A percentile compares a stretch with the other conserved stretches of the same genome.
Evolutionary conservation across 1,139 yeast genomes (phyloP).

Genomic region (Geotrichum klebahnii): DNA sequence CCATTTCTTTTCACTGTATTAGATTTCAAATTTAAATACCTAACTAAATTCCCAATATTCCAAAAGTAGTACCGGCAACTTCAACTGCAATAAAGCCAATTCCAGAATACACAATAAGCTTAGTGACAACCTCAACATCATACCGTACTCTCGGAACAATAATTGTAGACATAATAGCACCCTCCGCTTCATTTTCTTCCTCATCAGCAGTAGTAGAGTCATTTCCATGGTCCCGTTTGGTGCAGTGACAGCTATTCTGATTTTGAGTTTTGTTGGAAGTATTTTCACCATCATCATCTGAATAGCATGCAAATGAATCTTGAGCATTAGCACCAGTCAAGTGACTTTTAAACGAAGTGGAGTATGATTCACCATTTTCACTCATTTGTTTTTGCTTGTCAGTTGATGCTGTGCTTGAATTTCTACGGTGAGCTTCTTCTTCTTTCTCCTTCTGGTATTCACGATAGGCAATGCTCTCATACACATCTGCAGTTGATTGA

Average conservation of each 20-base stretch:
- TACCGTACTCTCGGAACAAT: conserved; percentile 44
- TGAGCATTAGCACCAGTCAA: too few species aligned
- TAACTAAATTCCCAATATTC: conserved; percentile 19
- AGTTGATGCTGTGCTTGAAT: not conserved
- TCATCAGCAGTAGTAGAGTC: not conserved
- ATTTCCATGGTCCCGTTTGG: not conserved
- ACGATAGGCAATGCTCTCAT: conserved; percentile 41
- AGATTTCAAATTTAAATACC: not conserved
- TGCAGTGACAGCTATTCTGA: not conserved
- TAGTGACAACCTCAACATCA: conserved; percentile 70
- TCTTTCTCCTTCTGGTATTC: conserved; percentile 23
- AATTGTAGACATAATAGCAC: conserved; percentile 1
- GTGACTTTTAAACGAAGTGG: not conserved
- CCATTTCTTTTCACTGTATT: not conserved
- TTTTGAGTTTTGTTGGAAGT: not conserved
- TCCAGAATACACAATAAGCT: conserved; percentile 72
- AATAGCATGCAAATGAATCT: too few species aligned
- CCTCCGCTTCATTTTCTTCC: too few species aligned
- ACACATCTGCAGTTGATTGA: conserved; percentile 44
- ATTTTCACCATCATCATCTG: not conserved
- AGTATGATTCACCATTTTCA: not conserved
- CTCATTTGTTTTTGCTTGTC: not conserved
- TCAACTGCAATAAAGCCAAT: conserved; percentile 44
- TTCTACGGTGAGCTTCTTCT: not conserved
- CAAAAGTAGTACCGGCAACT: conserved; percentile 27